Conservation (phyloP, 805 yeast species). For the Ogataea corticis region DNA sequence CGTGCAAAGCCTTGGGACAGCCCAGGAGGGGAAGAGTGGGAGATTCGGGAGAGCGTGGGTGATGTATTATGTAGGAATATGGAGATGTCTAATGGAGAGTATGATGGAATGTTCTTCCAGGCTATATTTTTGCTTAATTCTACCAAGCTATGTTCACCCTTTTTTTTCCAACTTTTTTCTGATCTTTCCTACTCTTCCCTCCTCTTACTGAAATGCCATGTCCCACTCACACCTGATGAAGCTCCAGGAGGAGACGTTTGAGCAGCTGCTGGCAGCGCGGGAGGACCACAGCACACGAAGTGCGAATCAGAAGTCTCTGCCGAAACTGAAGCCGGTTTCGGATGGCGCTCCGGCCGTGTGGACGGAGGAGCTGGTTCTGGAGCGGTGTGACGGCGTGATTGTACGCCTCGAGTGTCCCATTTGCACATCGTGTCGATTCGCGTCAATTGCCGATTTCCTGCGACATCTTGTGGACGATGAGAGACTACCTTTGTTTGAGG, state of each 20-base stretch:
- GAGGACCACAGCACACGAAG: not conserved
- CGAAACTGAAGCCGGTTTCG: slow-evolving; percentile 8
- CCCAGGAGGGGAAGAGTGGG: no score
- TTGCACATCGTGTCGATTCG: slow-evolving; percentile 6
- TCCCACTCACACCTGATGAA: slow-evolving; percentile 1
- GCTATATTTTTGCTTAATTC: no score
- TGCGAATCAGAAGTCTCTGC: slow-evolving; percentile 3
- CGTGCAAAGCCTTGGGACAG: no score
- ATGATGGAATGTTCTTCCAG: no score
- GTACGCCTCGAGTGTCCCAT: slow-evolving; percentile 19
- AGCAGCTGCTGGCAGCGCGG: not conserved
- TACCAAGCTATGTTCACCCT: no score
- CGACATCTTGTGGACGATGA: slow-evolving; percentile 13
- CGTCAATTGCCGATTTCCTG: slow-evolving; percentile 5
- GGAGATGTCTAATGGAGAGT: no score
- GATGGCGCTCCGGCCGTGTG: not conserved
- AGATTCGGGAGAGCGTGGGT: no score
- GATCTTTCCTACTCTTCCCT: no score
- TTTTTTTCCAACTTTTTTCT: not conserved
- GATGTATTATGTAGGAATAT: no score
- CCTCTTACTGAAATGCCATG: not conserved
- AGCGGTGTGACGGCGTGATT: slow-evolving; percentile 19
- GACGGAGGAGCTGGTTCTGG: slow-evolving; percentile 1
- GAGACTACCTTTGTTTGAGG: slow-evolving; percentile 13
- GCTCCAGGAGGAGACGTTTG: slow-evolving; percentile 1